Base-by-base conservation (phyloP, 2,329 filamentous ascomycete genomes). In the Pseudogymnoascus destructans region DNA sequence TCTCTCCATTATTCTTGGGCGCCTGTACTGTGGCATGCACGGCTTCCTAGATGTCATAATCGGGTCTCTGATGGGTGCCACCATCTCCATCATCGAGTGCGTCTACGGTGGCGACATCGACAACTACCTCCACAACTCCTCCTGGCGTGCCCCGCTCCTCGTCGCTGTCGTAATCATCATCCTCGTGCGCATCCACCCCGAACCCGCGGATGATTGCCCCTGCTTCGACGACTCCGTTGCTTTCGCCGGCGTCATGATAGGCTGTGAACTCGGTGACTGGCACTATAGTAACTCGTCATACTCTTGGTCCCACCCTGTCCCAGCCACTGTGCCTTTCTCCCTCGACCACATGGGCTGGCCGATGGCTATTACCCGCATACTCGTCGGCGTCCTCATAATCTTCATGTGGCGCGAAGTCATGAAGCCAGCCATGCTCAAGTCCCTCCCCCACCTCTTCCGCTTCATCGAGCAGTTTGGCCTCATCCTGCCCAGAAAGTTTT, bases 21-120 rank as follows among this genome's bases (percentile, higher is more conserved):
- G 93, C 17, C 76, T 98, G 33, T 97, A 98, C 74, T 98, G 93
- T 69, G 93, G 93, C 61, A 98, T 98, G 93, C 93, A 98, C 72
- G 93, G 93, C 9, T 95, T 97, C 72, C 77, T 93, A 42, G 93
- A 98, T 71, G 90, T 97, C 21, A 73, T 93, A 11, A 72, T 93
- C 59, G 93, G 93, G 5, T 89, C 86, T 58, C 66, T 83, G 11
- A 77, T 96, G 59, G 93, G 93, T 30, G 85, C 84, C 9, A 72
- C 79, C 5, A 77, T 85, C 62, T 78, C 78, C 21, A 69, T 79
- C 25, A 63, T 81, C 61, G 81, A 85, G 67, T 84, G 81, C 66
- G 75, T 80, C 65, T 80, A 79, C 62, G 80, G 78, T 7, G 75
- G 79, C 1, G 69, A 73, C 2, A 79, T 95, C 60, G 88, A 95